Evolutionary conservation across 1,139 yeast species (phyloP).

Genomic region (Nadsonia commutata): DNA sequence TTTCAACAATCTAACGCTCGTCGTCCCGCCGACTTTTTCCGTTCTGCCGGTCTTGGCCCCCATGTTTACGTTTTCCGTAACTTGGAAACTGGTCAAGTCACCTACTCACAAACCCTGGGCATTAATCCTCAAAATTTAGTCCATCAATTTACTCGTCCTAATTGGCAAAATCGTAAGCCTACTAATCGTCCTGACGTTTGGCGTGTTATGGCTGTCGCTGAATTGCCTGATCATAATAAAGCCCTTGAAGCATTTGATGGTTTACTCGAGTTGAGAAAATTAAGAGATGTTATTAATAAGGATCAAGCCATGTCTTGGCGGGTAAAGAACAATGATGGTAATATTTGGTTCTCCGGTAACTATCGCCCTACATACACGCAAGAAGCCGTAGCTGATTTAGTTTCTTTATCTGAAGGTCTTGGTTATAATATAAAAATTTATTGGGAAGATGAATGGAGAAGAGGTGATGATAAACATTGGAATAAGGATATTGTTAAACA

Average conservation of each 20-base stretch:
- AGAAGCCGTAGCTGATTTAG: slow-evolving; percentile 82
- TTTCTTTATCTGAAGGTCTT: slow-evolving; percentile 54
- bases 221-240: slow-evolving; percentile 44
- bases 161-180: slow-evolving; percentile 82
- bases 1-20: background rate
- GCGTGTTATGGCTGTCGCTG: slow-evolving; percentile 83
- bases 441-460: slow-evolving; percentile 84
- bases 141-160: slow-evolving; percentile 52
- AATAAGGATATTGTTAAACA: slow-evolving; percentile 17
- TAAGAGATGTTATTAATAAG: slow-evolving; percentile 47
- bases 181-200: slow-evolving; percentile 66
- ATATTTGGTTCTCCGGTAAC: slow-evolving; percentile 60
- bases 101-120: slow-evolving; percentile 64
- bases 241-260: slow-evolving; percentile 68
- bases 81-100: slow-evolving; percentile 76
- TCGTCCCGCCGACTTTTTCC: background rate
- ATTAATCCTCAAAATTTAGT: slow-evolving; percentile 56
- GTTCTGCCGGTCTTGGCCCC: slow-evolving; percentile 26
- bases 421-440: slow-evolving; percentile 33
- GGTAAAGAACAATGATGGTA: slow-evolving; percentile 60
- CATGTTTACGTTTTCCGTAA: slow-evolving; percentile 73
- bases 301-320: slow-evolving; percentile 56
- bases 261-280: slow-evolving; percentile 54
- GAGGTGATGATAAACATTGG: slow-evolving; percentile 65
- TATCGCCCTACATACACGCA: slow-evolving; percentile 83